Conservation (phyloP, 2,329 filamentous ascomycete species). For the Didymella lethalis region DNA sequence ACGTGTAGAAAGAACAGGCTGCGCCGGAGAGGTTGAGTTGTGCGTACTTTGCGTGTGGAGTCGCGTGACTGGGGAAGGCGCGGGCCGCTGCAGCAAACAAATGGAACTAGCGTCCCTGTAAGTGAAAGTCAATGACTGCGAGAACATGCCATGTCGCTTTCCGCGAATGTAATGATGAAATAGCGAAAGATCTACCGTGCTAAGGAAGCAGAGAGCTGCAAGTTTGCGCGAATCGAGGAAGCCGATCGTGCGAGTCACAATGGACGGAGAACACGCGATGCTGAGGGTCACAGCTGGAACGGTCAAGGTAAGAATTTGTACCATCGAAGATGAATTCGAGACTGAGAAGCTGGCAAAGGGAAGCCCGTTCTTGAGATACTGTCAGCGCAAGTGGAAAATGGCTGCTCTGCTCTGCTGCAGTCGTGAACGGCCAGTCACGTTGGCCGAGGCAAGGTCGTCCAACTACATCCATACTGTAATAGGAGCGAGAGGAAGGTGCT, state of each 20-base stretch:
- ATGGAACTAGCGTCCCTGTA: neutral
- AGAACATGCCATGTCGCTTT: neutral
- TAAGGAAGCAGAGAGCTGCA: neutral
- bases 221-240: neutral
- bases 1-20: neutral
- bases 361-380: neutral
- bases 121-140: constrained; percentile 2
- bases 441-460: neutral
- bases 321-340: neutral
- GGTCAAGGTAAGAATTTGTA: neutral
- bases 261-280: neutral
- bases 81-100: constrained; percentile 1
- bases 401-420: neutral
- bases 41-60: neutral
- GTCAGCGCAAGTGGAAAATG: neutral
- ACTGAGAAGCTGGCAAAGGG: neutral
- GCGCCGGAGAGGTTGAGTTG: neutral
- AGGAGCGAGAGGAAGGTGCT: neutral
- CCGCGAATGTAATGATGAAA: neutral
- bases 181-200: neutral
- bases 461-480: neutral
- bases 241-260: neutral
- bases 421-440: neutral
- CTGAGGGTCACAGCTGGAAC: neutral
- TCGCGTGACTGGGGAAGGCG: neutral